Evolutionary conservation across 768 basidiomycete species (phyloP).

Genomic region (Suillus brevipes): DNA sequence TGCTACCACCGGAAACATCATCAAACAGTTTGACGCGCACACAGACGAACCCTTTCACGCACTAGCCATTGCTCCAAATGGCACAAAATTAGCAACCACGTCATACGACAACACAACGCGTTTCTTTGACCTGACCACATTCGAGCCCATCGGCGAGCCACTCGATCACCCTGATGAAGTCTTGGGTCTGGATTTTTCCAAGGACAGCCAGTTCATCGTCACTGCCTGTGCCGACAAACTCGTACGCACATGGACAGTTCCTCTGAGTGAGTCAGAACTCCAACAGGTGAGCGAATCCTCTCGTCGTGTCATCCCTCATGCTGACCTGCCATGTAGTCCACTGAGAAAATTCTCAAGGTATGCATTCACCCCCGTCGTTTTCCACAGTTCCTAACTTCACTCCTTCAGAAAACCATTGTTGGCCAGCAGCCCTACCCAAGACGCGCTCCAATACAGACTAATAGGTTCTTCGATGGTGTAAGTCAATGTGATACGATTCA

Average conservation of each 20-base stretch:
- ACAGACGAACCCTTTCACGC: rapidly evolving
- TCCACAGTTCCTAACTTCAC: neutral
- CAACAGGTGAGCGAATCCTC: neutral
- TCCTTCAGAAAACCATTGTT: neutral
- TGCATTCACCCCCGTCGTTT: neutral
- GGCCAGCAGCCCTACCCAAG: neutral
- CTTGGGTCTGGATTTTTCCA: neutral
- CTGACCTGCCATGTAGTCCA: neutral
- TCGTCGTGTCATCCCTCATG: neutral
- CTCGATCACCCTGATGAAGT: neutral
- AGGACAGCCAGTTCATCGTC: neutral
- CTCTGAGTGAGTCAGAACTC: neutral
- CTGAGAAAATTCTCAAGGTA: neutral
- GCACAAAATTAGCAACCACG: neutral
- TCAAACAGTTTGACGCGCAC: neutral
- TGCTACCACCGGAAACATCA: neutral
- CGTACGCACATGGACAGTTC: neutral
- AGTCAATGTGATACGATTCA: neutral
- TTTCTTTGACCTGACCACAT: neutral
- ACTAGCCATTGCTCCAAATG: neutral
- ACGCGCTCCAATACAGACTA: neutral
- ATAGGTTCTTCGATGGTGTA: neutral
- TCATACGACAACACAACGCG: neutral
- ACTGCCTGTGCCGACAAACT: neutral
- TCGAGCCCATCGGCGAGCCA: neutral